Percentiles rank a stretch among this genome's conserved stretches.
Evolutionary conservation across 305 asterid species (phyloP).

Genomic region (Rubia balearica): DNA sequence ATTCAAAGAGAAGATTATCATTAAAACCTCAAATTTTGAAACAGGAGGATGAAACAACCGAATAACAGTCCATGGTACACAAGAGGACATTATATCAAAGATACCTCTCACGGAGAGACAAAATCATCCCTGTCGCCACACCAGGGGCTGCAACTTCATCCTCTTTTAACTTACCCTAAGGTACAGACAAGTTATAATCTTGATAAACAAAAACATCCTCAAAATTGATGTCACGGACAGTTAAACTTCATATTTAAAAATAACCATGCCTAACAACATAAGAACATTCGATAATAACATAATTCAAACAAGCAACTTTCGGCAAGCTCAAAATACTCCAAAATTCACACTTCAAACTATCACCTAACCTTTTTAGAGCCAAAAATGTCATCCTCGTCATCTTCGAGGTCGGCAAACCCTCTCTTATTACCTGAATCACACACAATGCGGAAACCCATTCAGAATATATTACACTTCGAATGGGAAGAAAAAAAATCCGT

Average conservation of each 20-base stretch:
- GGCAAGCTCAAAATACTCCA: not conserved
- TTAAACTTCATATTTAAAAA: not conserved
- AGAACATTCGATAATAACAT: not conserved
- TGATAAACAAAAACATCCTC: not conserved
- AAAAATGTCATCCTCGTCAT: constrained; percentile 79
- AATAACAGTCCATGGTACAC: not conserved
- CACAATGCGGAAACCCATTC: constrained; percentile 1
- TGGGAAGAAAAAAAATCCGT: not conserved
- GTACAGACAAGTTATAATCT: not conserved
- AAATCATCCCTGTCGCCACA: constrained; percentile 78
- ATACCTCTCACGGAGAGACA: constrained; percentile 88
- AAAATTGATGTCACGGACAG: not conserved
- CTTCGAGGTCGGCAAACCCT: constrained; percentile 67
- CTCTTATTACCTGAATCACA: constrained; percentile 52
- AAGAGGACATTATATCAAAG: not conserved
- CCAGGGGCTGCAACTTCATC: constrained; percentile 75
- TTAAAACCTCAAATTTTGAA: not conserved
- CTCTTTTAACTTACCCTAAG: constrained; percentile 46
- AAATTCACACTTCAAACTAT: not conserved
- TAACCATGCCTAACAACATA: not conserved
- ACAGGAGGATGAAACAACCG: not conserved
- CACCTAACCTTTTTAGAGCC: constrained; percentile 59
- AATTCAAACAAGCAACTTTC: not conserved
- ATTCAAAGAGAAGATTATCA: constrained; percentile 16
- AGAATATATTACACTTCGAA: not conserved